A percentile compares a stretch with the other conserved stretches of the same genome.
Evolutionary conservation across 2,329 filamentous ascomycete species (phyloP).

Genomic region (Aspergillus latus): DNA sequence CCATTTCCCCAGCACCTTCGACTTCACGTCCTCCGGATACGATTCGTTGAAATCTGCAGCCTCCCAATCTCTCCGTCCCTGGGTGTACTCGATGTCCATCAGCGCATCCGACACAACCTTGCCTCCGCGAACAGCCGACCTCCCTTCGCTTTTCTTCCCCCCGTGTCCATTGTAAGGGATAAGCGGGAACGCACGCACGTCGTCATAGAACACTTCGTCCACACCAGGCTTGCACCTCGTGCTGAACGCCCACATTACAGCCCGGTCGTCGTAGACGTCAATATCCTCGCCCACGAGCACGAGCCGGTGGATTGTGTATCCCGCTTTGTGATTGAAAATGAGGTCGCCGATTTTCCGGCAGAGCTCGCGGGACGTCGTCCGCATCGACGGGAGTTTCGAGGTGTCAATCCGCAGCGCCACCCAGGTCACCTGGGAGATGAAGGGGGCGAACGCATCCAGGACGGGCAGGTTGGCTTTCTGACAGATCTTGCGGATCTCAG

Average conservation of each 20-base stretch:
- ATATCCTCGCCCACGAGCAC: constrained; percentile 53
- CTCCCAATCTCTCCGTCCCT: constrained; percentile 32
- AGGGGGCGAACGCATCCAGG: constrained; percentile 46
- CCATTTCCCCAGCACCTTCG: constrained; percentile 42
- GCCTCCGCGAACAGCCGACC: constrained; percentile 35
- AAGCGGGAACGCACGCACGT: constrained; percentile 46
- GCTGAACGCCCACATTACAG: constrained; percentile 52
- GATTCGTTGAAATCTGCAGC: constrained; percentile 35
- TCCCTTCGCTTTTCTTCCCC: constrained; percentile 13
- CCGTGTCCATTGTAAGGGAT: constrained; percentile 53
- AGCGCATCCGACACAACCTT: constrained; percentile 51
- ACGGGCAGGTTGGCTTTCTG: constrained; percentile 45
- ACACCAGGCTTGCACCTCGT: constrained; percentile 49
- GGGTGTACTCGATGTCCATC: constrained; percentile 45
- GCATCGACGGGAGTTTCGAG: constrained; percentile 56
- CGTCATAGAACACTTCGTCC: constrained; percentile 50
- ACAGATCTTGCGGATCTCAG: constrained; percentile 43
- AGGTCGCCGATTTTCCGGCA: constrained; percentile 45
- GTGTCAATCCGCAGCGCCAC: constrained; percentile 58
- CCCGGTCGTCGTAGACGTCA: constrained; percentile 47
- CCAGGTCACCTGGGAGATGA: constrained; percentile 53
- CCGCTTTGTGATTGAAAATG: constrained; percentile 44
- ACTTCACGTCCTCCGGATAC: constrained; percentile 43
- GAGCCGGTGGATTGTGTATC: constrained; percentile 46
- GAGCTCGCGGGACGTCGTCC: constrained; percentile 47